Evolutionary conservation across 192 early-diverging fungal species (phyloP), one percentile per base, ranked within the genome.

Genomic region (Glomus cerebriforme): DNA sequence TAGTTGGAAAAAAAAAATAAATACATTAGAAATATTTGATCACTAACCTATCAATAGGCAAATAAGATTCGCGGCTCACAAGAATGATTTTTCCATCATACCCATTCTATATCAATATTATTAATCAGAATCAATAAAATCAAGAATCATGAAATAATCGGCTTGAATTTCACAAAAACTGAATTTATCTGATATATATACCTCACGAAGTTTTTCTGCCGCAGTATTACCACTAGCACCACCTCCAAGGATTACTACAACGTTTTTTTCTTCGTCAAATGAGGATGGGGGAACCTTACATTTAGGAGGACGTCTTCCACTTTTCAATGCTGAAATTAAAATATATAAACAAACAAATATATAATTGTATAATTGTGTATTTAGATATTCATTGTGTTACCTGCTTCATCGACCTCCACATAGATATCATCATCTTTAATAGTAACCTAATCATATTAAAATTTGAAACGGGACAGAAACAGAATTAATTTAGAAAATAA

Each of bases 21-120:
- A 10, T 39, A 15, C 0, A 62, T 2, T 27, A n/a, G 24, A 65
- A 67, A 2, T 43, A 43, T 31, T 26, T 8, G 47, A 32, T 24
- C 7, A 62, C 63, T 59, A 67, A 86, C 70, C 89, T 79, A 77
- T 90, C 88, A 73, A 91, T 84, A 47, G 90, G 89, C 3, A 87
- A 77, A 75, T 90, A 88, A 32, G 74, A 37, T 80, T 91, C 90
- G 37, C 83, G 76, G 43, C 79, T 81, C 32, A 88, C 68, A 8
- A 91, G 59, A 32, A 81, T 62, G 63, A 91, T 83, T 1, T 64
- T 31, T 15, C 90, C 90, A 5, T 7, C 60, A 77, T 82, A 91
- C 15, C 86, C 86, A 26, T 81, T 43, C 86, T 90, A 75, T 15
- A n/a, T 59, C 9, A 43, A 45, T 70, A 43, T 37, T n/a, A 69